Base-by-base conservation (phyloP, 1,139 yeast genomes). In the Geotrichum fermentans region DNA sequence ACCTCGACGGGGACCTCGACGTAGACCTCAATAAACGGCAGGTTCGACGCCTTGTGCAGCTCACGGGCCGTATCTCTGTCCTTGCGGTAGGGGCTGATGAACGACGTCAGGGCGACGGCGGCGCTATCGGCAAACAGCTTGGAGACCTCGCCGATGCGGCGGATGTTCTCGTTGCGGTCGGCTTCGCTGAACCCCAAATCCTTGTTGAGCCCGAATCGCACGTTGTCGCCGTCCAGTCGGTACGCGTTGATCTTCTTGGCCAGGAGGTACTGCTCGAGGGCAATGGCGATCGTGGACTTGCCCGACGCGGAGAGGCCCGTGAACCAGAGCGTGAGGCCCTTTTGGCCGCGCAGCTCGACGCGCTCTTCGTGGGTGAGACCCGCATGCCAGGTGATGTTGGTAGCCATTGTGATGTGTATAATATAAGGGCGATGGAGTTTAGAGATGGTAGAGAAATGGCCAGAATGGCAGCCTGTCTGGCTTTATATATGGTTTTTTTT, bases 261-360 rank as follows among this genome's bases (percentile, higher is more conserved):
- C 56, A 90, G 75, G 52, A 90, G 72, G 52, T 79, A 73, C 69
- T 86, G 94, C 68, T 90, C 97, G 52, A 90, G 75, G 5, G 96
- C 97, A 66, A 96, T 86, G 2, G 97, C 97, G 64, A 90, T 85
- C 49, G 97, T 90, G 61, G 50, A 43, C 68, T 90, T 90, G 54
- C 97, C 97, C 49, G 95, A 83, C 6, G 97, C 97, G 54, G 95
- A 85, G 57, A 90, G 76, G 2, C 97, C 97, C 10, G 97, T 90
- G 60, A 90, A 76, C 97, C 97, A 90, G 38, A 90, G 75, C 21
- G 97, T 90, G 53, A 86, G 83, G 45, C 97, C 97, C 55, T 77
- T 77, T 72, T 90, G 97, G 55, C 82, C 81, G 57, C 88, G 80
- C 52, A 86, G 71, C 24, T 66, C 69, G 43, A 78, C 68, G 62